phyloP scores from a whole-genome alignment of 768 basidiomycete species.

The Wakefieldia striispora region DNA sequence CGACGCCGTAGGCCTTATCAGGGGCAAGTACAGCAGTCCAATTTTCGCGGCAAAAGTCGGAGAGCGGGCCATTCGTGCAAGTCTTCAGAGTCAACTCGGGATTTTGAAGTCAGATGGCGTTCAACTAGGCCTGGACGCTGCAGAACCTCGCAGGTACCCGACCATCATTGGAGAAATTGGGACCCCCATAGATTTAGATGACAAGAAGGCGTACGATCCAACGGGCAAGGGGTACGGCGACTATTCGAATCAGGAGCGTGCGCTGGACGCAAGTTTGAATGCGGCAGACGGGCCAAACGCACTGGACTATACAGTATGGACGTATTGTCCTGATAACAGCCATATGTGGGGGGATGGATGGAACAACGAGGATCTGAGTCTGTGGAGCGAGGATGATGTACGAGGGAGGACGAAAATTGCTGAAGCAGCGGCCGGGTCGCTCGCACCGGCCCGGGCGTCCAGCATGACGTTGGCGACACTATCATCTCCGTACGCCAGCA shows the following conservation, averaged over 20 bases:
- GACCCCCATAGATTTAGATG: conserved; percentile 92
- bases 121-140: conserved; percentile 45
- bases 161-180: conserved; percentile 97
- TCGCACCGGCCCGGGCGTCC: conserved; percentile 15
- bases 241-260: conserved; percentile 73
- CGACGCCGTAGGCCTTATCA: conserved; percentile 87
- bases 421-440: not conserved
- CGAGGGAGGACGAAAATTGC: not conserved
- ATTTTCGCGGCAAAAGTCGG: conserved; percentile 79
- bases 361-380: conserved; percentile 93
- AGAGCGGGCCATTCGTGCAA: conserved; percentile 76
- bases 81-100: conserved; percentile 78
- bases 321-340: conserved; percentile 76
- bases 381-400: conserved; percentile 82
- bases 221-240: conserved; percentile 56
- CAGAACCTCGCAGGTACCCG: conserved; percentile 49
- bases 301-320: conserved; percentile 85
- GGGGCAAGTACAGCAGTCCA: conserved; percentile 72
- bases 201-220: conserved; percentile 73
- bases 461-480: conserved; percentile 21
- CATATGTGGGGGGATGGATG: conserved; percentile 95
- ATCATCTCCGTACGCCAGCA: conserved; percentile 14
- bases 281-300: conserved; percentile 73
- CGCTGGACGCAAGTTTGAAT: conserved; percentile 83
- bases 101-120: conserved; percentile 72